Evolutionary conservation across 805 yeast species (phyloP).

Genomic region (Jamesozyma lodderae): DNA sequence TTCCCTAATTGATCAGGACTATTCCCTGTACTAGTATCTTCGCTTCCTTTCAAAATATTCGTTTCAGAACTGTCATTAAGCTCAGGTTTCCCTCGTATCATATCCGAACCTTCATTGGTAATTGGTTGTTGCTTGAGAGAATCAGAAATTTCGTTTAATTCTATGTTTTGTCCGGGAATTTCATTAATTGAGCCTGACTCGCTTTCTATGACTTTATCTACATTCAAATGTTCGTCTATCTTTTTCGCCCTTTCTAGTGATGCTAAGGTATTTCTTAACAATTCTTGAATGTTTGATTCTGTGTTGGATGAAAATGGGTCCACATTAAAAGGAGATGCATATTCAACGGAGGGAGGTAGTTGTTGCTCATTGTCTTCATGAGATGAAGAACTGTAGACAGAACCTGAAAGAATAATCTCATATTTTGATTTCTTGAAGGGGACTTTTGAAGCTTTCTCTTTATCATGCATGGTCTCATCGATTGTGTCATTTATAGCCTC

Average conservation of each 20-base stretch:
- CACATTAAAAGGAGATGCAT: slow-evolving; percentile 17
- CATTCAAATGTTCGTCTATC: too few relatives aligned
- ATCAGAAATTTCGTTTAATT: too few relatives aligned
- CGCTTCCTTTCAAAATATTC: too few relatives aligned
- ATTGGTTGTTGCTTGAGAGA: too few relatives aligned
- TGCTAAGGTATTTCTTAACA: slow-evolving; percentile 3
- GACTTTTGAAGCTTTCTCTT: not conserved
- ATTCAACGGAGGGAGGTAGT: slow-evolving; percentile 7
- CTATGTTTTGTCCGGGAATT: too few relatives aligned
- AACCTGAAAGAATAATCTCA: slow-evolving; percentile 15
- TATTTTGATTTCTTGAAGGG: slow-evolving; percentile 4
- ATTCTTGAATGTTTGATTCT: slow-evolving; percentile 1
- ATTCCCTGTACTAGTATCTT: too few relatives aligned
- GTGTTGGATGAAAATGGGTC: slow-evolving; percentile 12
- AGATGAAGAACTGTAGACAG: slow-evolving; percentile 20
- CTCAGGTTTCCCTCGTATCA: too few relatives aligned
- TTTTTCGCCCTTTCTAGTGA: not conserved
- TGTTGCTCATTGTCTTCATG: slow-evolving; percentile 11
- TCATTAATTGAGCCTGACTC: too few relatives aligned
- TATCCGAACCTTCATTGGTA: too few relatives aligned
- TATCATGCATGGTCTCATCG: not conserved
- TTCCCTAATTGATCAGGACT: too few relatives aligned
- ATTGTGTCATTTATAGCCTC: not conserved
- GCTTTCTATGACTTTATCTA: too few relatives aligned
- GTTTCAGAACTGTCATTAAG: too few relatives aligned